These are phyloP conservation scores for Peterozyma xylosa DNA, from an alignment of 805 yeast genomes.

Conservation along the genomic window DNA sequence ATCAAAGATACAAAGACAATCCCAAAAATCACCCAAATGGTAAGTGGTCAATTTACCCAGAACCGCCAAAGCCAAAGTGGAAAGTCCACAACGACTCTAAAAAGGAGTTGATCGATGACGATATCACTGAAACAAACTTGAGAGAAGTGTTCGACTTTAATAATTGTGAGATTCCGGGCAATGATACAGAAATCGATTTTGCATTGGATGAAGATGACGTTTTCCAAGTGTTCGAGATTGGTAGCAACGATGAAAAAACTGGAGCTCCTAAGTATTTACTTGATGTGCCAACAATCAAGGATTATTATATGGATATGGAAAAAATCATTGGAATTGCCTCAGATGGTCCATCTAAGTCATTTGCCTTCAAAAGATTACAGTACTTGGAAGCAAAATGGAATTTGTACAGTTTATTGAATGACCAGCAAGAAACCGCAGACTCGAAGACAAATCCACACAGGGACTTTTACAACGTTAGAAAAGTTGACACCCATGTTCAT, in stretches of 20 bases:
- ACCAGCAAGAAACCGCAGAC: constrained; percentile 85
- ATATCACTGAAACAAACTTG: constrained; percentile 20
- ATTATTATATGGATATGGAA: constrained; percentile 80
- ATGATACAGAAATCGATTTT: constrained; percentile 31
- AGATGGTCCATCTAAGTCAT: constrained; percentile 95
- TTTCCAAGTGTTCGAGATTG: constrained; percentile 45
- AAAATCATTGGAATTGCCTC: constrained; percentile 66
- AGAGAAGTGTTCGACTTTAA: constrained; percentile 48
- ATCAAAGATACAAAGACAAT: constrained; percentile 69
- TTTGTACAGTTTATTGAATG: constrained; percentile 78
- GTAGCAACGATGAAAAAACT: constrained; percentile 18
- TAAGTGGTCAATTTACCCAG: constrained; percentile 81
- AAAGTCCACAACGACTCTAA: constrained; percentile 40
- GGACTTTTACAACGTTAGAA: constrained; percentile 93
- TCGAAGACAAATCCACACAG: constrained; percentile 93
- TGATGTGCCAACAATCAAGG: constrained; percentile 74
- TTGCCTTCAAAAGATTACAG: constrained; percentile 89
- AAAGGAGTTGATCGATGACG: constrained; percentile 23
- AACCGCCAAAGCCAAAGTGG: constrained; percentile 91
- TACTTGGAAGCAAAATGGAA: constrained; percentile 97
- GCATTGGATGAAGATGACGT: constrained; percentile 57
- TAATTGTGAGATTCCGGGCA: constrained; percentile 48
- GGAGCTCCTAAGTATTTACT: constrained; percentile 29
- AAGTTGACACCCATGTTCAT: constrained; percentile 97
- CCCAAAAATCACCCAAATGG: constrained; percentile 61